A percentile compares a stretch with the other conserved stretches of the same genome.
Evolutionary conservation across 306 rosid species (phyloP).

Genomic region (Vigna angularis): DNA sequence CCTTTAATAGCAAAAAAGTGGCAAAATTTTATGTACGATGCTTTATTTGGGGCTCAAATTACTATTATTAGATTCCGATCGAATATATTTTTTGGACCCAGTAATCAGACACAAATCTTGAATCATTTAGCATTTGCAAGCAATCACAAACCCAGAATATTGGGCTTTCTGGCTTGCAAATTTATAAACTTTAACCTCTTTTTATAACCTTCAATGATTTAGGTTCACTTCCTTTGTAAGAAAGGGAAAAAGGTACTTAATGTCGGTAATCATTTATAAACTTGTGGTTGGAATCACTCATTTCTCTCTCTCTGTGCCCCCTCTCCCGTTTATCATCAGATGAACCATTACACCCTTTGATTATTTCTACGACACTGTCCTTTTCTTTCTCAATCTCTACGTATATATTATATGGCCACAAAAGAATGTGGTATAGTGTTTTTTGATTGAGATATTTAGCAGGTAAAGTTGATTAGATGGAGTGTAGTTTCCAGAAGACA

Average conservation of each 20-base stretch:
- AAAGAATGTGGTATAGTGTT: no score
- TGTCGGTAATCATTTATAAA: conserved; percentile 60
- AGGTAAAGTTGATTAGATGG: not conserved
- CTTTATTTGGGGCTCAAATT: conserved; percentile 25
- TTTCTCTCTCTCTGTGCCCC: conserved; percentile 28
- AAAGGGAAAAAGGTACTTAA: conserved; percentile 41
- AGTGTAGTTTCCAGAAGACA: not conserved
- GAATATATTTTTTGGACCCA: conserved; percentile 51
- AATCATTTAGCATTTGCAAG: conserved; percentile 45
- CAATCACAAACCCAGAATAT: conserved; percentile 66
- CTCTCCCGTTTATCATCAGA: conserved; percentile 30
- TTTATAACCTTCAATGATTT: conserved; percentile 50
- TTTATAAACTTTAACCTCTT: conserved; percentile 44
- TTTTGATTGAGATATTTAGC: no score
- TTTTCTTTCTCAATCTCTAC: conserved; percentile 14
- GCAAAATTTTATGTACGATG: conserved; percentile 38
- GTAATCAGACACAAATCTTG: conserved; percentile 57
- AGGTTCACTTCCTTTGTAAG: conserved; percentile 61
- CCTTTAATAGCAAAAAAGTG: conserved; percentile 29
- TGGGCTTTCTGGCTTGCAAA: conserved; percentile 59
- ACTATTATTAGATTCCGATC: conserved; percentile 53
- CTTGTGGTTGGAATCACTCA: conserved; percentile 48
- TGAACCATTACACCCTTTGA: conserved; percentile 17
- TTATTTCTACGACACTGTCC: conserved; percentile 15
- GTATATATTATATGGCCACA: not conserved